These are phyloP conservation scores for Paraleonurus japonicus DNA, from an alignment of 257 asterid species.

Conservation along the genomic window DNA sequence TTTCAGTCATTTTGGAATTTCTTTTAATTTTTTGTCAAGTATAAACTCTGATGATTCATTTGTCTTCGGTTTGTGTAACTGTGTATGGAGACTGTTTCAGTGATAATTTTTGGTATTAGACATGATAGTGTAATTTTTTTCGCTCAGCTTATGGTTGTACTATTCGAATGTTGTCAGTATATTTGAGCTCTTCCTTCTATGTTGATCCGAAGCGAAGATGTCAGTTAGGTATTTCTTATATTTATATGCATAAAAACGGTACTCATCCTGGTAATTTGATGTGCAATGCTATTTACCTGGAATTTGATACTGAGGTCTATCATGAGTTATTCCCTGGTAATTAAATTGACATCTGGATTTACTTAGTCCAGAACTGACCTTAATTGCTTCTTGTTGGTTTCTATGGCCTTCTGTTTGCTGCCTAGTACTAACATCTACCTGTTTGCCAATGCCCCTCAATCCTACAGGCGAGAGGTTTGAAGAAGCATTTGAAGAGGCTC, in stretches of 20 bases:
- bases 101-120: background rate
- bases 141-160: background rate
- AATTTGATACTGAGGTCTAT: background rate
- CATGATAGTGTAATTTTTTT: background rate
- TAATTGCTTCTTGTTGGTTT: background rate
- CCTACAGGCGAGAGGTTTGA: slow-evolving; percentile 44
- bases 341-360: background rate
- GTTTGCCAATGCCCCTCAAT: background rate
- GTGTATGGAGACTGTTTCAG: background rate
- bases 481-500: slow-evolving; percentile 47
- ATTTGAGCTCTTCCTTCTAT: background rate
- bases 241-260: background rate
- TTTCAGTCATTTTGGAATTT: background rate
- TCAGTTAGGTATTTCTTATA: background rate
- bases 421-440: background rate
- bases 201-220: background rate
- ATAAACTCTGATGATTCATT: background rate
- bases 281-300: background rate
- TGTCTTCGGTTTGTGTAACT: background rate
- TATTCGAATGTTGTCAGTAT: background rate
- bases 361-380: background rate
- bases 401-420: background rate
- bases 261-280: background rate
- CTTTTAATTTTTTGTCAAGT: too few species aligned
- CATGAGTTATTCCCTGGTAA: background rate